Base-by-base conservation (phyloP, 768 basidiomycete species). In the Naganishia vaughanmartiniae region DNA sequence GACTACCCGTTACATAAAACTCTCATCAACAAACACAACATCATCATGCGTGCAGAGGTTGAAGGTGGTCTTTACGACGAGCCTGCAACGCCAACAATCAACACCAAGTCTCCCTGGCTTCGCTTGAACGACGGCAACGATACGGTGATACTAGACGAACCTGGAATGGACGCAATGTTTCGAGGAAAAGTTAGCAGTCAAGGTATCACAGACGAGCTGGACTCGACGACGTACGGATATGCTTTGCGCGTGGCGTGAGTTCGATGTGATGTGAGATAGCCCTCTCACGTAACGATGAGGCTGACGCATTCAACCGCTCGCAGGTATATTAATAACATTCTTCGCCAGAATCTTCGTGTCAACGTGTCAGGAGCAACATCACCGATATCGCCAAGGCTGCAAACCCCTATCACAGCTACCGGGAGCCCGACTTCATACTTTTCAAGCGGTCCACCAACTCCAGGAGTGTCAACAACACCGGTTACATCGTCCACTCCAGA, bases 181-280 rank as follows among this genome's bases (percentile, higher is more conserved):
- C 54, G 65, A 24, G 21, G 15, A 21, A 26, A 42, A 46, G 54
- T 68, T 15, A 55, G 39, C n/a, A 68, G 54, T 21, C 9, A 57
- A 7, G 71, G 66, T 11, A 45, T 72, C 10, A 28, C 53, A 46
- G 71, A 72, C 31, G 71, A 72, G 51, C 15, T 72, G 57, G 79
- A 80, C 54, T 60, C 70, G 45, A 46, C 74, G 60, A 75, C 75
- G 1, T 80, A 80, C 56, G 70, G 67, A 48, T 80, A 74, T 60
- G 76, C 79, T 26, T 67, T 80, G 31, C 65, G 77, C 31, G 77
- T 79, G 12, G 78, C 78, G 78, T 81, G 58, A 76, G 76, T 77
- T 3, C 10, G 7, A 54, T 73, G 12, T 30, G 10, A 28, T 19
- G n/a, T 15, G 9, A 4, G 57, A n/a, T 70, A 56, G 17, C 48